phyloP scores from a whole-genome alignment of 352 stramenopile species.

The Phytophthora melonis region DNA sequence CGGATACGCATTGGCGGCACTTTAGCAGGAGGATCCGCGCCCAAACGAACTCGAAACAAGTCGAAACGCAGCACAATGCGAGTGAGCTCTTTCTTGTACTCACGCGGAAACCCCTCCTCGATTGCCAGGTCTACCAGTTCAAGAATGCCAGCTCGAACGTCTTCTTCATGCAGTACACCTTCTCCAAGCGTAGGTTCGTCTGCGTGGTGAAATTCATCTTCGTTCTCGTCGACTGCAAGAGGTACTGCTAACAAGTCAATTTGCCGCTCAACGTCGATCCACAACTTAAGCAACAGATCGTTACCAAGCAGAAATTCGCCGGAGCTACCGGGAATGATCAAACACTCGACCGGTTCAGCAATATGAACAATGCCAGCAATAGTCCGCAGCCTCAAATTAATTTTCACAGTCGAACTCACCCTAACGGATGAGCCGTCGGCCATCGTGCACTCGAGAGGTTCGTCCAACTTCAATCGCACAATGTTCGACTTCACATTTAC shows the following conservation, averaged over 20 bases:
- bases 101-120: neutral
- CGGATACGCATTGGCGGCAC: slow-evolving; percentile 33
- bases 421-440: slow-evolving; percentile 10
- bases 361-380: slow-evolving; percentile 16
- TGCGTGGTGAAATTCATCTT: slow-evolving; percentile 19
- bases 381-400: slow-evolving; percentile 11
- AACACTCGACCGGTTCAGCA: slow-evolving; percentile 19
- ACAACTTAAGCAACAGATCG: slow-evolving; percentile 15
- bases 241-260: slow-evolving; percentile 8
- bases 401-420: slow-evolving; percentile 19
- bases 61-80: slow-evolving; percentile 15
- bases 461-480: neutral
- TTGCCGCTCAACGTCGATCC: slow-evolving; percentile 23
- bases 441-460: slow-evolving; percentile 1
- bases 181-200: slow-evolving; percentile 5
- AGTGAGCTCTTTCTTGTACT: neutral
- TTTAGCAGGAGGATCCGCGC: slow-evolving; percentile 26
- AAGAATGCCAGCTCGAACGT: slow-evolving; percentile 1
- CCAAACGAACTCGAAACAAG: slow-evolving; percentile 21
- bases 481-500: neutral
- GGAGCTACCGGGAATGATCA: slow-evolving; percentile 23
- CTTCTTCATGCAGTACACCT: neutral
- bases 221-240: neutral
- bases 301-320: slow-evolving; percentile 22
- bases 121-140: slow-evolving; percentile 3